phyloP scores from a whole-genome alignment of 1,139 yeast species.

The Suhomyces yuchorum region DNA sequence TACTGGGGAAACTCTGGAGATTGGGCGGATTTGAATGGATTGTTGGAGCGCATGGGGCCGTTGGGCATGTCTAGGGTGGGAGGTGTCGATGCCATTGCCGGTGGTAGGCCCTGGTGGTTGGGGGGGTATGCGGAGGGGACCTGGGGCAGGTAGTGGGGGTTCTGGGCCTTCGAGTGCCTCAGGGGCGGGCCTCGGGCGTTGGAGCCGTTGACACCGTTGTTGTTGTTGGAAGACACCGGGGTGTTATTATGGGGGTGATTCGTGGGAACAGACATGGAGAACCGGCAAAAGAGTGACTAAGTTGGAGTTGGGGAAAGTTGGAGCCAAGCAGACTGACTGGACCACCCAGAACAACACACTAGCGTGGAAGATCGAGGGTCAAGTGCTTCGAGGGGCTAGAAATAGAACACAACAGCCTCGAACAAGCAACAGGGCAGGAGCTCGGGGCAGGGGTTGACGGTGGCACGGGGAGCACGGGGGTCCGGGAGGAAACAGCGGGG shows the following conservation, averaged over 20 bases:
- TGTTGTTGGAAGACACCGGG: conserved; percentile 4
- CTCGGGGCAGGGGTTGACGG: neutral
- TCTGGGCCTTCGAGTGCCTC: neutral
- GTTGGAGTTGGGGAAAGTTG: conserved; percentile 11
- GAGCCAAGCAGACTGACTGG: neutral
- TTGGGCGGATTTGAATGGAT: conserved; percentile 5
- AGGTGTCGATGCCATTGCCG: neutral
- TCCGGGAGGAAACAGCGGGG: neutral
- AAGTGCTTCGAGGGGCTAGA: neutral
- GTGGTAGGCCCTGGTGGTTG: neutral
- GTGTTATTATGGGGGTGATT: conserved; percentile 3
- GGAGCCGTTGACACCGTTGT: neutral
- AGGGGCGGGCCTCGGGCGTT: neutral
- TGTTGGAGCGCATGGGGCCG: conserved; percentile 1
- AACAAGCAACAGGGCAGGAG: neutral
- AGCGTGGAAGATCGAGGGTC: neutral
- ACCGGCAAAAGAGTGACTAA: conserved; percentile 14
- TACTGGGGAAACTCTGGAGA: conserved; percentile 10
- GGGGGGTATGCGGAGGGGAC: neutral
- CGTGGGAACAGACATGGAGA: conserved; percentile 8
- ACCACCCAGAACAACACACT: neutral
- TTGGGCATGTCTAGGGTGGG: neutral
- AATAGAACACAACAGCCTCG: neutral
- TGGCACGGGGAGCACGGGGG: neutral
- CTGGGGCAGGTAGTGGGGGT: neutral